Evolutionary conservation across 2,329 filamentous ascomycete species (phyloP).

Genomic region (Penicillium sp.): DNA sequence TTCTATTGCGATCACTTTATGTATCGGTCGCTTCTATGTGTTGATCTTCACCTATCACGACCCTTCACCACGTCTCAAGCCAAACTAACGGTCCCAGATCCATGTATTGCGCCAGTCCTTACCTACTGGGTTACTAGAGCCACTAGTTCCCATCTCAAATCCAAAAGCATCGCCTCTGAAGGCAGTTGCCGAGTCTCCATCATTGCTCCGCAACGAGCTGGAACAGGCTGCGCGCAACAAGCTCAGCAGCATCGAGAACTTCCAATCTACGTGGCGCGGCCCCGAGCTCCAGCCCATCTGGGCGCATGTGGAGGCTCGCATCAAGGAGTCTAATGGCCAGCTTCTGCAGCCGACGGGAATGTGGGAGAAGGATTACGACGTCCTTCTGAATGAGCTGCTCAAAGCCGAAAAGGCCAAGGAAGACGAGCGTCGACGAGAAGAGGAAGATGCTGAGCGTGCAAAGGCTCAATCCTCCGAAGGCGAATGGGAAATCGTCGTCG

Average conservation of each 20-base stretch:
- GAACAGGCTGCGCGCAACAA: constrained; percentile 33
- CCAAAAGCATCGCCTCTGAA: constrained; percentile 21
- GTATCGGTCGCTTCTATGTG: background rate
- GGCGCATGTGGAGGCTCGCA: constrained; percentile 33
- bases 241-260: constrained; percentile 35
- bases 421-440: constrained; percentile 21
- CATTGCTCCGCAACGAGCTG: constrained; percentile 33
- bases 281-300: constrained; percentile 39
- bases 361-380: constrained; percentile 41
- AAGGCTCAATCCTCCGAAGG: constrained; percentile 27
- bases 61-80: background rate
- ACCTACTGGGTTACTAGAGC: constrained; percentile 39
- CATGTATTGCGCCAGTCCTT: constrained; percentile 41
- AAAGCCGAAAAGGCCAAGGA: constrained; percentile 26
- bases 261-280: constrained; percentile 39
- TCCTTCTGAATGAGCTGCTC: constrained; percentile 30
- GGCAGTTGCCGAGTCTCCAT: constrained; percentile 31
- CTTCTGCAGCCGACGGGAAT: constrained; percentile 35
- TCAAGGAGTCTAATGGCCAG: constrained; percentile 36
- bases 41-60: background rate
- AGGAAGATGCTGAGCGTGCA: constrained; percentile 29
- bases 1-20: background rate
- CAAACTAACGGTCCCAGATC: constrained; percentile 30
- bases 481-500: constrained; percentile 33
- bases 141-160: constrained; percentile 37